Percentiles rank a stretch among this genome's conserved stretches.
Evolutionary conservation across 768 basidiomycete genomes (phyloP).

Genomic region (Amanita rimosa): DNA sequence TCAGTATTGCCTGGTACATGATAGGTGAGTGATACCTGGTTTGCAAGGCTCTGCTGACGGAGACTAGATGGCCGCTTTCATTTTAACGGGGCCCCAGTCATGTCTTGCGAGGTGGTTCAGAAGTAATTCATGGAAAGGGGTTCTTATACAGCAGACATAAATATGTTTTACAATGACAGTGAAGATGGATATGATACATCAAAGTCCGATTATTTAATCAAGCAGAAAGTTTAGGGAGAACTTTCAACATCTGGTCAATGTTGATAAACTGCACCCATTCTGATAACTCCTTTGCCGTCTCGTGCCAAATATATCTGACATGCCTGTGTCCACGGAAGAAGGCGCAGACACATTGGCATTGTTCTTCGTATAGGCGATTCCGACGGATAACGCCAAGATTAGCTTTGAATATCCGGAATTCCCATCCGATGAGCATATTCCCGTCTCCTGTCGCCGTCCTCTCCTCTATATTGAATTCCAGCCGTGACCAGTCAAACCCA

Average conservation of each 20-base stretch:
- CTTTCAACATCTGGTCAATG: slow-evolving; percentile 73
- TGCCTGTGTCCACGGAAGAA: slow-evolving; percentile 62
- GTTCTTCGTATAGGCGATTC: slow-evolving; percentile 46
- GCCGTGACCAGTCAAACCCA: slow-evolving; percentile 72
- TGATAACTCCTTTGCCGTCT: slow-evolving; percentile 53
- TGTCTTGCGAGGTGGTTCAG: slow-evolving; percentile 12
- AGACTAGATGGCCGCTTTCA: slow-evolving; percentile 30
- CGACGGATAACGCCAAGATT: slow-evolving; percentile 57
- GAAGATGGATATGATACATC: background rate
- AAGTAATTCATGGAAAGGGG: background rate
- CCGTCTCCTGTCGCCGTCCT: slow-evolving; percentile 57
- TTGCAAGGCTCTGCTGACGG: background rate
- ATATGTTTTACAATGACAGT: background rate
- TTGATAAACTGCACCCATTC: slow-evolving; percentile 80
- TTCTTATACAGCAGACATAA: background rate
- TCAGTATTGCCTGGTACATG: slow-evolving; percentile 52
- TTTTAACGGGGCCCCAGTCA: slow-evolving; percentile 30
- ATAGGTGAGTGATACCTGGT: slow-evolving; percentile 29
- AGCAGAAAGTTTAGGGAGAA: slow-evolving; percentile 63
- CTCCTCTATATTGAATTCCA: slow-evolving; percentile 68
- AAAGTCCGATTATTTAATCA: background rate
- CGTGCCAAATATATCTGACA: slow-evolving; percentile 63
- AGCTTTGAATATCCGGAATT: slow-evolving; percentile 72
- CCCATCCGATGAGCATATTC: slow-evolving; percentile 67
- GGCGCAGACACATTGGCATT: slow-evolving; percentile 68